Evolutionary conservation across 345 rosid genomes (phyloP), one percentile per base, ranked within the genome.

Genomic region (Anastatica hierochuntica): DNA sequence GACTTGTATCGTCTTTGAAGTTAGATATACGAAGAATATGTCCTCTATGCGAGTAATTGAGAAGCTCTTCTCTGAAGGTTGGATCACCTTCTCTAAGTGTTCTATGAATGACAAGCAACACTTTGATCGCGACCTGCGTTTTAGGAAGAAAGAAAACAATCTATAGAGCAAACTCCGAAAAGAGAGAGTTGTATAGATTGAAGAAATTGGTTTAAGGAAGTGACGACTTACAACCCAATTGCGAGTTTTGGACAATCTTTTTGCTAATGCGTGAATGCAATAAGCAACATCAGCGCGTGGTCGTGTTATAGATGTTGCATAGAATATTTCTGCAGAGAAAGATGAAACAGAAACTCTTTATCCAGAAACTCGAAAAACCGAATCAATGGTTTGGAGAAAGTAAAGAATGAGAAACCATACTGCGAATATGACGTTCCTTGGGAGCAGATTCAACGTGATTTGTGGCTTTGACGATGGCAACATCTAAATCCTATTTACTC

Each of bases 221-320:
- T 10, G 4, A 47, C 5, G 17, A 60, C 66, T 60, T 74, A 92
- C 98, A 71, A 86, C 76, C 98, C 98, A 92, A 57, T 92, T 92
- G 67, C 74, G 95, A 0, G 98, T 92, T 77, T 72, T 88, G 1
- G 97, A 64, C 41, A 92, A 62, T 63, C 98, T 76, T 49, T 86
- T 78, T 24, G 97, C 94, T 50, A 92, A 77, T 59, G 81, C 94
- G 52, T 88, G 98, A 68, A 92, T 92, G 70, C 97, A 88, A 43
- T 88, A 92, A 39, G 98, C 98, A 58, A 92, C 97, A 81, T 92
- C 97, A 43, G 98, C 98, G 14, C 97, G 79, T 63, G 98, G 94
- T 68, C 82, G 76, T 14, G 83, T 72, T 20, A 79, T 88, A 24
- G 95, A 83, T 71, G 89, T 77, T 15, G 97, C 84, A 1, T 88